phyloP scores from a whole-genome alignment of 345 rosid species.

The Eucalyptus regnans region DNA sequence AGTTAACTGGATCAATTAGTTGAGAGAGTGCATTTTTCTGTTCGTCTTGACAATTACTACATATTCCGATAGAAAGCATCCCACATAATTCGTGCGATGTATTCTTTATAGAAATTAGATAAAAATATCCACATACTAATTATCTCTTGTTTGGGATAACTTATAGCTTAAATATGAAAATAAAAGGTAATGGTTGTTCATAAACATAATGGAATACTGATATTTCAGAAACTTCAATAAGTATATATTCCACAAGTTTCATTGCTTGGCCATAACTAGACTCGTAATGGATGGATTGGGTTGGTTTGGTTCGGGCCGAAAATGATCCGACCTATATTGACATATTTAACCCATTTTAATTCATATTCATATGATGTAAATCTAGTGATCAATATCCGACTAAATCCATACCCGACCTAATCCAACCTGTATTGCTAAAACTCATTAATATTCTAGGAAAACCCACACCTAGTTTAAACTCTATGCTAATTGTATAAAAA shows the following conservation, averaged over 20 bases:
- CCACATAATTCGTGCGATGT: neutral
- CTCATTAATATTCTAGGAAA: too few species aligned
- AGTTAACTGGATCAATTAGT: neutral
- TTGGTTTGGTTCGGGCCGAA: rapidly evolving
- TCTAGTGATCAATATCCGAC: rapidly evolving
- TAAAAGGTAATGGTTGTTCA: neutral
- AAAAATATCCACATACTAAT: neutral
- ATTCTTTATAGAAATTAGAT: neutral
- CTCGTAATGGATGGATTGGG: too few species aligned
- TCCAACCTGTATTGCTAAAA: rapidly evolving
- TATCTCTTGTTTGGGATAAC: neutral
- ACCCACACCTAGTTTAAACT: too few species aligned
- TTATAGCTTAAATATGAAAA: neutral
- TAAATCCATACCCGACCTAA: rapidly evolving
- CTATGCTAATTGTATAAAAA: too few species aligned
- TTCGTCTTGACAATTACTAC: neutral
- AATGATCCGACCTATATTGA: too few species aligned
- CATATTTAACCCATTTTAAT: rapidly evolving
- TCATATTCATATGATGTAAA: too few species aligned
- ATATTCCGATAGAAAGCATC: neutral
- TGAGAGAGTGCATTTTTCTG: neutral
- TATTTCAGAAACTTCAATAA: neutral
- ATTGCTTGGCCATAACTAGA: neutral
- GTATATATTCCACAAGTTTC: neutral
- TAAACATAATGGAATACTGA: neutral